Evolutionary conservation across 202 grass and related monocot species (phyloP).

Genomic region (Hordeum pubiflorum): DNA sequence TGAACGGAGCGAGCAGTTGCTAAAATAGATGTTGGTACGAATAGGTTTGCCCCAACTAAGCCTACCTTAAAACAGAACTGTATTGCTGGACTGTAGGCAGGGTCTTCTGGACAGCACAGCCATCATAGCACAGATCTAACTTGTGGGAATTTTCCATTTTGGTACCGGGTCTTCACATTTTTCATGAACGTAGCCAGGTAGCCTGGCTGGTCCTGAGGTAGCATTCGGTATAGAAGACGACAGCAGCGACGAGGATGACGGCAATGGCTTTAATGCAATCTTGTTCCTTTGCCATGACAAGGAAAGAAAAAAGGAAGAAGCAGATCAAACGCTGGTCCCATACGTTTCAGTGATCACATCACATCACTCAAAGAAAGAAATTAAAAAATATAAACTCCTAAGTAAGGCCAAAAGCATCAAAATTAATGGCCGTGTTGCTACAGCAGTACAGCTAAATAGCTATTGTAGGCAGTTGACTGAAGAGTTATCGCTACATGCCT

Average conservation of each 20-base stretch:
- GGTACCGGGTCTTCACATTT: background rate
- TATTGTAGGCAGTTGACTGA: background rate
- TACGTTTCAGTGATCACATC: slow-evolving; percentile 6
- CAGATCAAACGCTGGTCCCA: background rate
- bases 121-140: background rate
- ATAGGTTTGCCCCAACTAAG: background rate
- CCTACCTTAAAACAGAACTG: background rate
- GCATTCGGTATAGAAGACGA: background rate
- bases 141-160: background rate
- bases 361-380: background rate
- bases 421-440: background rate
- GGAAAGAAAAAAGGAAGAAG: background rate
- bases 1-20: background rate
- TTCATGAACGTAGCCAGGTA: background rate
- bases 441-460: background rate
- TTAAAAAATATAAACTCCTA: background rate
- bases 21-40: background rate
- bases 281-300: background rate
- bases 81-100: background rate
- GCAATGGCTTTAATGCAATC: background rate
- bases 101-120: background rate
- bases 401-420: background rate
- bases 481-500: background rate
- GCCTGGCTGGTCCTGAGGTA: background rate
- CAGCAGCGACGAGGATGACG: background rate